A percentile compares a stretch with the other conserved stretches of the same genome.
Evolutionary conservation across 352 stramenopile species (phyloP).

Genomic region (Globisporangium mamillatum): DNA sequence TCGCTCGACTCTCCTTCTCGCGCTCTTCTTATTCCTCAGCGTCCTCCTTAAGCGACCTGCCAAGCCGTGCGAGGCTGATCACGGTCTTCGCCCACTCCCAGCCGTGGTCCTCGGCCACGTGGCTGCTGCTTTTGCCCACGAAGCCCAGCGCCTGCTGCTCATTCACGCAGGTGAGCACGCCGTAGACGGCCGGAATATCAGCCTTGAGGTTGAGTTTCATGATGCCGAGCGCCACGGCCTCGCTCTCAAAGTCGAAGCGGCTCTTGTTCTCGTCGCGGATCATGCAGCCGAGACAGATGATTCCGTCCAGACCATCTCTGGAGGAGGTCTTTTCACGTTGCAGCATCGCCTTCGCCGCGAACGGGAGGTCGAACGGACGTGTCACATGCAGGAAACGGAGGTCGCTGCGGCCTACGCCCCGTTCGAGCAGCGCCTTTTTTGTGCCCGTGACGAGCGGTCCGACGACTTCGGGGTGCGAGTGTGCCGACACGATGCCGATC

Average conservation of each 20-base stretch:
- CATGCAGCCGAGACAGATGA: slow-evolving; percentile 94
- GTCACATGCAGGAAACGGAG: slow-evolving; percentile 73
- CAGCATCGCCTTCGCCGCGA: slow-evolving; percentile 80
- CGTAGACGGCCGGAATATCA: slow-evolving; percentile 73
- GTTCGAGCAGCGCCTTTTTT: slow-evolving; percentile 47
- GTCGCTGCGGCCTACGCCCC: slow-evolving; percentile 42
- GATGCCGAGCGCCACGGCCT: slow-evolving; percentile 91
- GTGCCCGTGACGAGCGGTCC: slow-evolving; percentile 42
- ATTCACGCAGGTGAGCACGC: slow-evolving; percentile 91
- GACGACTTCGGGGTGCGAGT: slow-evolving; percentile 50
- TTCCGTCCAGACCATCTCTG: slow-evolving; percentile 82
- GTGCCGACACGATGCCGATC: slow-evolving; percentile 53
- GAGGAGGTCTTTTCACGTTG: slow-evolving; percentile 36
- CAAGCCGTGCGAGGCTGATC: slow-evolving; percentile 17
- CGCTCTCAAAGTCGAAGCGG: slow-evolving; percentile 95
- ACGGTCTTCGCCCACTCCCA: slow-evolving; percentile 27
- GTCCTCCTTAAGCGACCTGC: not conserved
- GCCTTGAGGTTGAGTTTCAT: slow-evolving; percentile 95
- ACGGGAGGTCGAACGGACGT: slow-evolving; percentile 94
- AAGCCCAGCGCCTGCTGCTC: slow-evolving; percentile 86
- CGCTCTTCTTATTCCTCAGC: not conserved
- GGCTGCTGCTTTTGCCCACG: slow-evolving; percentile 15
- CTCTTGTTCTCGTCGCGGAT: slow-evolving; percentile 94
- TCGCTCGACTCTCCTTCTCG: not conserved
- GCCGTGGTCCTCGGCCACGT: slow-evolving; percentile 22